Evolutionary conservation across 129 eudicot species (phyloP).

Genomic region (Dittrichia graveolens): DNA sequence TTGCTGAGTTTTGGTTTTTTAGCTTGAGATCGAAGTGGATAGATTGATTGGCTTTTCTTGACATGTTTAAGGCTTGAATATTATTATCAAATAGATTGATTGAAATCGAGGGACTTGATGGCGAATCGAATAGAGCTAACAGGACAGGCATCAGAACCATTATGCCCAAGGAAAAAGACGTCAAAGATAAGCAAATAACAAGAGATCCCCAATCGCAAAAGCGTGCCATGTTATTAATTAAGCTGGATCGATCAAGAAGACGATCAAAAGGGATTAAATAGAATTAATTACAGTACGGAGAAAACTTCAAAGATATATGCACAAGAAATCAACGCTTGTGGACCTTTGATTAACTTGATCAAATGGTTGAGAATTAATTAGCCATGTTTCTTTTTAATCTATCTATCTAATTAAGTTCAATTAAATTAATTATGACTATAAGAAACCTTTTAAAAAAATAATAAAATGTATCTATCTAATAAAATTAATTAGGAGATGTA

Average conservation of each 20-base stretch:
- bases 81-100: constrained; percentile 28
- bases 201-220: background rate
- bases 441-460: too few relatives aligned
- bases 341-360: too few relatives aligned
- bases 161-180: background rate
- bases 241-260: constrained; percentile 1
- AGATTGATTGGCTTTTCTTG: background rate
- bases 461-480: too few relatives aligned
- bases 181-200: background rate
- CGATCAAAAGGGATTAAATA: background rate
- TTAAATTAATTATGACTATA: too few relatives aligned
- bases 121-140: constrained; percentile 5
- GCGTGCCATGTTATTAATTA: background rate
- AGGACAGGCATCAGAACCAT: constrained; percentile 15
- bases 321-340: too few relatives aligned
- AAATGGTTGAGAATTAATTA: too few relatives aligned
- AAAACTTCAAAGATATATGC: too few relatives aligned
- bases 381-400: too few relatives aligned
- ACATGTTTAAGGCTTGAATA: constrained; percentile 18
- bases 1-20: constrained; percentile 13
- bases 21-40: constrained; percentile 34
- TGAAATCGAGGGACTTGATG: constrained; percentile 21
- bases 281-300: background rate
- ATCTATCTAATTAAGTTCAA: too few relatives aligned
- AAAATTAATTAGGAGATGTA: too few relatives aligned